These are phyloP conservation scores for Dalechampia spathulata DNA, from an alignment of 441 rosid species.

Conservation along the genomic window DNA sequence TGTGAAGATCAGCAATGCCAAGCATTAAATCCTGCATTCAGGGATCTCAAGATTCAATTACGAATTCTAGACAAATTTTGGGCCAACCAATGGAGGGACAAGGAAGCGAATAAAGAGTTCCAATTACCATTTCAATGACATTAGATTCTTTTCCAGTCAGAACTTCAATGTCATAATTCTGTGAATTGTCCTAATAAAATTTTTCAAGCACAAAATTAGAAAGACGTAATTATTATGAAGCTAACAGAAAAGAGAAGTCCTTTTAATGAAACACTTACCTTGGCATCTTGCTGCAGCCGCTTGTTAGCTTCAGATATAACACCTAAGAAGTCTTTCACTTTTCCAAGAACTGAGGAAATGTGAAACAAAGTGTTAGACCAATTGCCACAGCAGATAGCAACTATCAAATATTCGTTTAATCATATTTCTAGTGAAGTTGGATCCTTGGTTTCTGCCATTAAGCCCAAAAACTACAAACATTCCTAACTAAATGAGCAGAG, in stretches of 20 bases:
- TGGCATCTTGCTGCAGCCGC: slow-evolving; percentile 37
- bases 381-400: too few relatives aligned
- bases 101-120: background rate
- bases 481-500: background rate
- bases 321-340: slow-evolving; percentile 64
- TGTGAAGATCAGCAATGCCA: slow-evolving; percentile 78
- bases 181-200: slow-evolving; percentile 45
- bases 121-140: slow-evolving; percentile 65
- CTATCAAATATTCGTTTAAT: too few relatives aligned
- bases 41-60: background rate
- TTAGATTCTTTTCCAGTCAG: slow-evolving; percentile 56
- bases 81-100: background rate
- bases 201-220: too few relatives aligned
- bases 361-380: background rate
- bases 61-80: background rate
- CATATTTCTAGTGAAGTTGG: background rate
- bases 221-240: too few relatives aligned
- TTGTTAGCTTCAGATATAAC: slow-evolving; percentile 68
- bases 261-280: background rate
- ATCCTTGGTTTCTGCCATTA: background rate
- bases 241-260: background rate
- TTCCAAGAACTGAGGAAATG: slow-evolving; percentile 48
- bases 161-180: slow-evolving; percentile 53
- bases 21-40: slow-evolving; percentile 50
- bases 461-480: background rate